phyloP scores from a whole-genome alignment of 1,284 basidiomycete species.

The Meripilus lineatus region DNA sequence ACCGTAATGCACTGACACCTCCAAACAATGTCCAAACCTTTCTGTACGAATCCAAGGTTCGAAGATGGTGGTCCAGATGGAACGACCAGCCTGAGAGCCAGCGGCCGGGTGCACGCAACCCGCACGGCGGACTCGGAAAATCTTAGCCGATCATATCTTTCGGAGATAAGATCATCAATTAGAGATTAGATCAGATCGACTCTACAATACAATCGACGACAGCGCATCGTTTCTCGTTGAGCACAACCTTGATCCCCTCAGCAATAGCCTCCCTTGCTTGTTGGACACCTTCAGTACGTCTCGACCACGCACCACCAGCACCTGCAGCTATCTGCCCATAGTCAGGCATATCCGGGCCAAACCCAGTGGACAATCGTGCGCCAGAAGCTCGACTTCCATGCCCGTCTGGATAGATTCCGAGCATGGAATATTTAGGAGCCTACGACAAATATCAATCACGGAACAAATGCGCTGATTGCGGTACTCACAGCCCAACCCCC shows the following conservation, averaged over 20 bases:
- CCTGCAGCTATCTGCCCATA: slow-evolving; percentile 59
- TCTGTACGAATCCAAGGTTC: too few species aligned
- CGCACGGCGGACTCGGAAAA: too few species aligned
- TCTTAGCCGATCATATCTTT: too few species aligned
- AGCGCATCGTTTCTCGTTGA: slow-evolving; percentile 56
- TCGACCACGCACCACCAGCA: slow-evolving; percentile 60
- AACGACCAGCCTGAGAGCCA: too few species aligned
- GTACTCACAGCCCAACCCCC: slow-evolving; percentile 57
- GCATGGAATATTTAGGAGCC: slow-evolving; percentile 60
- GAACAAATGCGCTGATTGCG: slow-evolving; percentile 16
- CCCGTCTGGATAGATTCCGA: slow-evolving; percentile 58
- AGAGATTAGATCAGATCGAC: slow-evolving; percentile 33
- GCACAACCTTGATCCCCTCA: slow-evolving; percentile 50
- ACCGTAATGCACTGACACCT: too few species aligned
- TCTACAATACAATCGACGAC: slow-evolving; percentile 52
- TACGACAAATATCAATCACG: slow-evolving; percentile 20
- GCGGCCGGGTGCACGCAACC: too few species aligned
- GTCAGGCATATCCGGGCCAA: slow-evolving; percentile 61
- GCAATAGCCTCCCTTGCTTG: slow-evolving; percentile 37
- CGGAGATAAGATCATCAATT: too few species aligned
- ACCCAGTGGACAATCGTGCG: slow-evolving; percentile 52
- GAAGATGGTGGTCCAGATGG: too few species aligned
- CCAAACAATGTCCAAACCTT: too few species aligned
- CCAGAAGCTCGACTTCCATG: slow-evolving; percentile 44
- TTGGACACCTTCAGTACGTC: slow-evolving; percentile 34